Base-by-base conservation (phyloP, 441 rosid genomes). In the Omphalea diandra region DNA sequence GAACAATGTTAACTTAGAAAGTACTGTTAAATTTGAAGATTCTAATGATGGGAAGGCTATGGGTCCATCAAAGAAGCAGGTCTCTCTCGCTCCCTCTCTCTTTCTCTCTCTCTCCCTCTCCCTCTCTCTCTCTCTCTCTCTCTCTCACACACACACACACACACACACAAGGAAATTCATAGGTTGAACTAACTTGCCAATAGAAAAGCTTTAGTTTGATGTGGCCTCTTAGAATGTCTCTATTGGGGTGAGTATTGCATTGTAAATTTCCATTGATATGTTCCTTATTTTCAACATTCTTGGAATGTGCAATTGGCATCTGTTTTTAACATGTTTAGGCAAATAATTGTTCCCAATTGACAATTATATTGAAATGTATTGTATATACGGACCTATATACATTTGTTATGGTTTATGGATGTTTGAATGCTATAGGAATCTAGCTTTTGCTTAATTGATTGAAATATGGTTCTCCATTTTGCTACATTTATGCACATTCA, bases 1-100 rank as follows among this genome's bases (percentile, higher is more conserved):
- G 80, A 83, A 68, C 56, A 76, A 62, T 67, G 73, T 75, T 32
- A 64, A 76, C 22, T 70, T 67, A 59, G 91, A 81, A 73, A 74
- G 40, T 44, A 12, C 62, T 62, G 65, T 80, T 54, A 83, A 82
- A 77, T 58, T 60, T 22, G 84, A 79, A 79, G 84, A 74, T 46
- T 72, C 80, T 36, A 77, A 38, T 17, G 85, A 72, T 52, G 80
- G 54, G 72, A 82, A 80, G 70, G 69, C 84, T 61, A 81, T 44
- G 18, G 77, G 86, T 76, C 70, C 86, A 55, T 85, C 94, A 41
- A 89, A 83, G 77, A 90, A 84, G 74, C 88, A 81, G 94, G 97
- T 91, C n/a, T n/a, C n/a, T n/a, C n/a, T n/a, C n/a, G n/a, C n/a
- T n/a, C n/a, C n/a, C n/a, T n/a, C n/a, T n/a, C n/a, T n/a, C n/a